Base-by-base conservation (phyloP, 2,329 filamentous ascomycete species). In the Verticillium nubilum region DNA sequence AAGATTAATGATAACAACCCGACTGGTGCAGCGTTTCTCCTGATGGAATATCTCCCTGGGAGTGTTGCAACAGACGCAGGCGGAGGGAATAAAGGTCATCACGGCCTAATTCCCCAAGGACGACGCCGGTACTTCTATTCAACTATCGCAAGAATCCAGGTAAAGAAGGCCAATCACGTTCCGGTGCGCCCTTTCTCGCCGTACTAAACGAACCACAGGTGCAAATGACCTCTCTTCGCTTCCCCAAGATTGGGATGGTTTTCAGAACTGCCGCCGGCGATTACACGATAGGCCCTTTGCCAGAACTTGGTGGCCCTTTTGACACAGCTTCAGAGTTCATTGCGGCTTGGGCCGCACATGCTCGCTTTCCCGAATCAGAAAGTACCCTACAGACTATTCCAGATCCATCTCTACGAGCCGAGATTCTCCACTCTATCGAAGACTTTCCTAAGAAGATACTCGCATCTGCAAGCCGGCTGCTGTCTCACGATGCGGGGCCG, bases 11-110 rank as follows among this genome's bases (percentile, higher is more conserved):
- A 19, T 31, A 42, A 15, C 17, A 26, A 42, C 7, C 35, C 50
- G 33, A 54, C 2, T 37, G 23, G 31, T 31, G 57, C 50, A 58
- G 31, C 28, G 28, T 58, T 58, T 6, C 53, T 58, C 31, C 54
- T 54, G 13, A 58, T 58, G 19, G 57, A 58, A 17, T 58, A 19
- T 33, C 52, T 58, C 37, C 33, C 19, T 37, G 57, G 57, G 23
- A 58, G 42, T 33, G 25, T 58, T 5, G 57, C 31, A 58, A 54
- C 54, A 19, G 57, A 58, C 31, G 37, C 54, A 17, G 57, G 57
- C 31, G 54, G 53, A 25, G 42, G 23, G 25, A 47, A 58, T 47
- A 25, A 15, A 54, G 29, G 50, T 54, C 33, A 27, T 54, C 33
- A 27, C 25, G 13, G 19, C 42, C 27, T 27, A 25, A 27, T 52